A percentile compares a stretch with the other conserved stretches of the same genome.
These are phyloP conservation scores for Symbiotaphrina buchneri DNA, from an alignment of 495 filamentous ascomycete genomes.

Conservation along the genomic window DNA sequence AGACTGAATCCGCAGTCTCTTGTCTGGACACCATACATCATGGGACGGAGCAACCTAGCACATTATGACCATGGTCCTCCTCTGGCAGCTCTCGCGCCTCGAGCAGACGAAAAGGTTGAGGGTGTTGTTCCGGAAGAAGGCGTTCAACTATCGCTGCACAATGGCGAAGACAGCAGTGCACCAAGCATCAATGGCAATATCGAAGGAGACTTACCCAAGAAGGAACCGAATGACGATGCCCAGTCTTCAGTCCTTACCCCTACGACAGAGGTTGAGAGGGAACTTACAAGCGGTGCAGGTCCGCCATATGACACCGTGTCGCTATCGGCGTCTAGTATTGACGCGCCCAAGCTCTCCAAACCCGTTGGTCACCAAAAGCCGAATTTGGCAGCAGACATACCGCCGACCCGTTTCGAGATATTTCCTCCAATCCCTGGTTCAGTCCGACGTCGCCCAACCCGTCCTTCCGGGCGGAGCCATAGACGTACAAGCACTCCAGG, in stretches of 20 bases:
- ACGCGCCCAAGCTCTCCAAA: not conserved
- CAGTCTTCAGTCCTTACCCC: slow-evolving; percentile 1
- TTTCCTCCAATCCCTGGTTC: slow-evolving; percentile 54
- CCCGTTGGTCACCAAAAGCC: not conserved
- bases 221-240: not conserved
- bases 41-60: slow-evolving; percentile 67
- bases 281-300: too few relatives aligned
- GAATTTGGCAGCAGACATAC: slow-evolving; percentile 22
- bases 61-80: slow-evolving; percentile 65
- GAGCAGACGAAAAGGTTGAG: slow-evolving; percentile 44
- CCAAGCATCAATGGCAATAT: slow-evolving; percentile 1
- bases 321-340: too few relatives aligned
- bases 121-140: slow-evolving; percentile 13
- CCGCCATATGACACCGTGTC: too few relatives aligned
- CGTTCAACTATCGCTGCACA: slow-evolving; percentile 9
- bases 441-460: slow-evolving; percentile 19
- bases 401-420: slow-evolving; percentile 61
- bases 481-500: slow-evolving; percentile 16
- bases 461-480: slow-evolving; percentile 11
- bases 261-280: slow-evolving; percentile 3
- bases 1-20: slow-evolving; percentile 62
- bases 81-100: slow-evolving; percentile 71
- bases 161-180: slow-evolving; percentile 2
- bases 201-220: not conserved
- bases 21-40: slow-evolving; percentile 94